Conservation (phyloP, 495 filamentous ascomycete genomes). For the Astrothelium subdiscretum region DNA sequence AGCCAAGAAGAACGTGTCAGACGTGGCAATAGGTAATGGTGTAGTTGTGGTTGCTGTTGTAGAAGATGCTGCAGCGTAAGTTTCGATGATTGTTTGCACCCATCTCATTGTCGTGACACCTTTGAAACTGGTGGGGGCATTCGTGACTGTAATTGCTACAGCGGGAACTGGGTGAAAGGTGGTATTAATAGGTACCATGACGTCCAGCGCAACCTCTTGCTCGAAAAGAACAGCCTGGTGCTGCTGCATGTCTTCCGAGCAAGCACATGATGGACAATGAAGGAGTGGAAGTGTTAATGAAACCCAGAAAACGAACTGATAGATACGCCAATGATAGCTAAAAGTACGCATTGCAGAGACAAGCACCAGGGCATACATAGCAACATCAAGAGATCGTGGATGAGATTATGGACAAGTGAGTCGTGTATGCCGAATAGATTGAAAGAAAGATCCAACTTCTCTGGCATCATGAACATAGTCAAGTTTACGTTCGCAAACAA, state of each 20-base stretch:
- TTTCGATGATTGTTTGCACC: not conserved
- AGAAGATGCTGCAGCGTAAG: not conserved
- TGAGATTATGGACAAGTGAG: too few relatives aligned
- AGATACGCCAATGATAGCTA: not conserved
- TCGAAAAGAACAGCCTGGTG: not conserved
- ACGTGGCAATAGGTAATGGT: not conserved
- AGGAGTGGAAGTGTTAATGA: not conserved
- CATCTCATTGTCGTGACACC: slow-evolving; percentile 8
- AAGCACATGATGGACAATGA: not conserved
- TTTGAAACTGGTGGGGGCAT: slow-evolving; percentile 10
- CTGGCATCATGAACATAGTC: not conserved
- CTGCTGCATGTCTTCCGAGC: not conserved
- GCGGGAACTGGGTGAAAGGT: slow-evolving; percentile 8
- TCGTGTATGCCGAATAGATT: not conserved
- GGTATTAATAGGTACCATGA: slow-evolving; percentile 5
- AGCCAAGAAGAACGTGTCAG: not conserved
- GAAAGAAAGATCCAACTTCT: not conserved
- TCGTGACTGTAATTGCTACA: slow-evolving; percentile 3
- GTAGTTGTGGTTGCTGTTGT: not conserved
- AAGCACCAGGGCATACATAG: not conserved
- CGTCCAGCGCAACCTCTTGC: slow-evolving; percentile 7
- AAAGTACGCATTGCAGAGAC: not conserved
- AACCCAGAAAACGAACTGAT: not conserved
- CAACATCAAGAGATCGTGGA: too few relatives aligned
- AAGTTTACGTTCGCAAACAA: not conserved